Evolutionary conservation across 2,329 filamentous ascomycete species (phyloP), one percentile per base, ranked within the genome.

Genomic region (Leptosphaerulina australis): DNA sequence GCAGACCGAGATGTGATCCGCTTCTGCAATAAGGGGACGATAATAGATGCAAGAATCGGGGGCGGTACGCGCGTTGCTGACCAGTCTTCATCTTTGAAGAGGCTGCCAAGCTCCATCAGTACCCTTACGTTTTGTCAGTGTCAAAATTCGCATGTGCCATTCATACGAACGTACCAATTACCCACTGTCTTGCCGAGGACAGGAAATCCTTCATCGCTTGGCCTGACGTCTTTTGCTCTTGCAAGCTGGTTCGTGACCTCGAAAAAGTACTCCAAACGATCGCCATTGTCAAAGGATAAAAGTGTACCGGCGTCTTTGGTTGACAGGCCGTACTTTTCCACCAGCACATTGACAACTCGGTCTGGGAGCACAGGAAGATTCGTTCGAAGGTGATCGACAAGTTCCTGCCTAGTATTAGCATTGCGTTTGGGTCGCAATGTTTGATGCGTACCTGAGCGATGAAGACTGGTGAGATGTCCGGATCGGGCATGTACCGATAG

Each of bases 401-500:
- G 78, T 49, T 89, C 85, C 52, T 76, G 34, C 4, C 25, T 20
- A 30, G 12, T 4, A 21, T 61, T 38, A 65, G 50, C 48, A 40
- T 18, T 14, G 43, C 9, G 7, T 4, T 35, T 12, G 9, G n/a
- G 4, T 22, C 9, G 24, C 6, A 29, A 37, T 5, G 4, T 3
- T 11, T 4, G 31, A 2, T 7, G 37, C 63, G 30, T 58, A 77
- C 74, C 2, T 80, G 68, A 6, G 85, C 86, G 53, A 99, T 88
- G 2, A 91, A 69, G 1, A 99, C 79, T 1, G 94, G 91, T 0
- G 84, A 82, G 11, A 99, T 80, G 68, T 99, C 94, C 4, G 94
- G 90, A 70, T 99, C 94, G 0, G 94, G 93, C 93, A 99, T 97
- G 69, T 99, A 99, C 31, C 94, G 83, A 73, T 99, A 99, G 72